Evolutionary conservation across 805 yeast genomes (phyloP).

Genomic region (Metschnikowia chrysomelidarum): DNA sequence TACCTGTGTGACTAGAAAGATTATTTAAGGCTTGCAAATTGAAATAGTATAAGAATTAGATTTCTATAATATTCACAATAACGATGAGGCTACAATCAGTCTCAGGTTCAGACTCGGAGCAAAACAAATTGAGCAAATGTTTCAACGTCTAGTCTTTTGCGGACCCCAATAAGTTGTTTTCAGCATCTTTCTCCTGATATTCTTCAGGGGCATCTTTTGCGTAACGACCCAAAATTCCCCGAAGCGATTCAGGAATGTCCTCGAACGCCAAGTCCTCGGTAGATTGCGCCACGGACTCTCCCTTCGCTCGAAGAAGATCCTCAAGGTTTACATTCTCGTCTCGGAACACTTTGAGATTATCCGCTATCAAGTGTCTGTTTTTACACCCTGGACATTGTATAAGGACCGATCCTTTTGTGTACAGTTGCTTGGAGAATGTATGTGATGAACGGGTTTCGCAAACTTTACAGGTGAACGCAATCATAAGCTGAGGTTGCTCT

Average conservation of each 20-base stretch:
- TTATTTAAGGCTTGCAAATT: too few species aligned
- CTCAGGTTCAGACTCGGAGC: too few species aligned
- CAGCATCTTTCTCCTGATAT: conserved; percentile 18
- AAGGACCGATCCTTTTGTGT: conserved; percentile 78
- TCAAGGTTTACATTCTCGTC: conserved; percentile 76
- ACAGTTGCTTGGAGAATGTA: conserved; percentile 89
- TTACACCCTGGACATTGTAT: conserved; percentile 92
- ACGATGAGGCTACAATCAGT: too few species aligned
- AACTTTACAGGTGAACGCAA: conserved; percentile 89
- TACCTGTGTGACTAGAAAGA: too few species aligned
- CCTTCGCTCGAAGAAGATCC: conserved; percentile 72
- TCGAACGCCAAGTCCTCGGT: conserved; percentile 69
- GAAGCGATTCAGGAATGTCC: conserved; percentile 59
- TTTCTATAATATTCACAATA: too few species aligned
- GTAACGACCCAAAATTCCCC: conserved; percentile 54
- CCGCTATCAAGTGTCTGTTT: conserved; percentile 87
- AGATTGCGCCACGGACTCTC: conserved; percentile 66
- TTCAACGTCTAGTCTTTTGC: conserved; percentile 3
- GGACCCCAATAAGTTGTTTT: conserved; percentile 3
- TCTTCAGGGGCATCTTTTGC: conserved; percentile 67
- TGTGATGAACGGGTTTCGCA: conserved; percentile 85
- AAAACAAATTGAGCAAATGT: too few species aligned
- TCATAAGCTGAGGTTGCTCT: conserved; percentile 77
- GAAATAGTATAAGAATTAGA: too few species aligned
- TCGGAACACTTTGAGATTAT: conserved; percentile 65